A percentile compares a stretch with the other conserved stretches of the same genome.
phyloP scores from a whole-genome alignment of 192 early-diverging fungal species.

The Paraglomus occultum region DNA sequence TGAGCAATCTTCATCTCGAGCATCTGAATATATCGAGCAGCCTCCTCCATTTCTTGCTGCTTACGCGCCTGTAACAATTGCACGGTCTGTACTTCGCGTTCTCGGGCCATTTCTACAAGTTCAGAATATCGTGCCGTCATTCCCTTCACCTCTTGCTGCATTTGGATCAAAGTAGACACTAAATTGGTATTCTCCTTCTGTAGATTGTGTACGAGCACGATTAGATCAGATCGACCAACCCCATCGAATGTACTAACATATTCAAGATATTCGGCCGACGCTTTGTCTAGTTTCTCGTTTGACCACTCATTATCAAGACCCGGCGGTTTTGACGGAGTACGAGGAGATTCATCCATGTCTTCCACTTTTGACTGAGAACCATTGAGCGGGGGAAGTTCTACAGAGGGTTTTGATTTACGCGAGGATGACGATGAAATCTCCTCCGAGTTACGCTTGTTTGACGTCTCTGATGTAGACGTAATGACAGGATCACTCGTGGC shows the following conservation, averaged over 20 bases:
- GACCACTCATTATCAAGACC: no score
- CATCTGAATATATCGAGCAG: constrained; percentile 47
- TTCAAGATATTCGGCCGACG: no score
- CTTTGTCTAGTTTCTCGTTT: no score
- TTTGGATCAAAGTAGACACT: constrained; percentile 39
- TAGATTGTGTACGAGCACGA: constrained; percentile 38
- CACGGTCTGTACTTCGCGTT: constrained; percentile 45
- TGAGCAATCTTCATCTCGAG: constrained; percentile 39
- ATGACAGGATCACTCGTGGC: no score
- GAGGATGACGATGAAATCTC: no score
- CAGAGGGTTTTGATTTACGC: no score
- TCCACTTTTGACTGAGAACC: no score
- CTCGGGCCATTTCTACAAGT: constrained; percentile 40
- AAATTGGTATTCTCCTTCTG: constrained; percentile 46
- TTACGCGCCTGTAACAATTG: constrained; percentile 44
- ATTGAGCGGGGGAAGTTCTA: no score
- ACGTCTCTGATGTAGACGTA: no score
- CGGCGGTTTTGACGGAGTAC: no score
- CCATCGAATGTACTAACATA: background rate
- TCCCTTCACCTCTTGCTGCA: constrained; percentile 52
- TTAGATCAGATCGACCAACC: constrained; percentile 18
- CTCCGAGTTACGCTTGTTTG: no score
- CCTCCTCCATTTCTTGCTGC: constrained; percentile 51
- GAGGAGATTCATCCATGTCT: no score
- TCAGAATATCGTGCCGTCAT: constrained; percentile 44